Base-by-base conservation (phyloP, 2,329 filamentous ascomycete genomes). In the Aspergillus calidoustus region DNA sequence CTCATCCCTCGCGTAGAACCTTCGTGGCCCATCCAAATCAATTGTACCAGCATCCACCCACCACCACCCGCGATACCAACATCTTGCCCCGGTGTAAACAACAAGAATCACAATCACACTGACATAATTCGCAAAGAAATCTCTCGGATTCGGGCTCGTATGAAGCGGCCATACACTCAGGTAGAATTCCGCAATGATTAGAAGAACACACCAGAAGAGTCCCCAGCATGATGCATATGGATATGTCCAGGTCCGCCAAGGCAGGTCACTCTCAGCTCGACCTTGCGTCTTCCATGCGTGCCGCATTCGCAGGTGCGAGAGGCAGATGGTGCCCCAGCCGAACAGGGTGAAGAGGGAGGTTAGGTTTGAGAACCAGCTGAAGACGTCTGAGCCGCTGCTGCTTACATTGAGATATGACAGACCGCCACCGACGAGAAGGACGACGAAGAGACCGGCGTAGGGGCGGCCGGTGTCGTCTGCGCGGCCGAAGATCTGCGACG, bases 361-460 rank as follows among this genome's bases (percentile, higher is more conserved):
- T 9, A 83, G 69, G 59, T 78, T 81, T 4, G 80, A 81, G 50
- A 83, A 76, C 81, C 81, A 83, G 8, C 69, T 72, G 66, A 82
- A 83, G 25, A 82, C 80, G 6, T 77, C 71, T 0, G 75, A 68
- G 3, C 79, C 77, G 34, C 70, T 76, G 60, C 78, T 69, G 64
- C 60, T 74, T 25, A 80, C 77, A 60, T 82, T 81, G n/a, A 82
- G 74, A 58, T 80, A 81, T 22, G 73, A 68, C 7, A 81, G 73
- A 0, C 74, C 80, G 13, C 94, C 80, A 8, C 91, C 91, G 13
- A 89, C 77, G 9, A 91, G 90, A 9, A 94, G 80, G 28, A 93
- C 80, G 23, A 86, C 82, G 1, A 84, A 85, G 4, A 94, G 78
- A 1, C 83, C 81, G 47, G 77, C 77, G 34, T 85, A 73, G 0